Conservation (phyloP, 163 green algal species). For the Trebouxia gelatinosa region DNA sequence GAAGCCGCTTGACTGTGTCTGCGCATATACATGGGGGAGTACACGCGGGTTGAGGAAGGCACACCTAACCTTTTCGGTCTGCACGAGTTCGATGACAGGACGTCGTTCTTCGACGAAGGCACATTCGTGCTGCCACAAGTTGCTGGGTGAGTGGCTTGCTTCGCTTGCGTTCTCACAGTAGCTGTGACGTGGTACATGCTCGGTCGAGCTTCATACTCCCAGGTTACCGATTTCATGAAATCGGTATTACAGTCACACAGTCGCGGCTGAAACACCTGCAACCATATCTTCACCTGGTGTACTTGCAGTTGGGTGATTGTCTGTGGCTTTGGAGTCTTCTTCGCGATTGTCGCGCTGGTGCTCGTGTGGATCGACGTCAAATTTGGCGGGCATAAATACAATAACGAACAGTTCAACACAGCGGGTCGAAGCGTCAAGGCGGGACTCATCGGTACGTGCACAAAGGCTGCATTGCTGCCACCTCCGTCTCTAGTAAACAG, state of each 20-base stretch:
- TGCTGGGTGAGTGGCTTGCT: too few species aligned
- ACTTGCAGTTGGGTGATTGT: slow-evolving; percentile 28
- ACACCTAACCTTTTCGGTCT: slow-evolving; percentile 7
- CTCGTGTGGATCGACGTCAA: slow-evolving; percentile 35
- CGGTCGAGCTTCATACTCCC: too few species aligned
- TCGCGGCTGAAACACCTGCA: too few species aligned
- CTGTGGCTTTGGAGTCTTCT: slow-evolving; percentile 22
- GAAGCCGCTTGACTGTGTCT: too few species aligned
- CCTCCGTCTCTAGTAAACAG: neutral
- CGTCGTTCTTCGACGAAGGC: neutral
- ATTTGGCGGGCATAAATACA: slow-evolving; percentile 41
- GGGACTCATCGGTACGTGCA: slow-evolving; percentile 68
- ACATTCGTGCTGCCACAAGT: neutral
- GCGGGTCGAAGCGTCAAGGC: slow-evolving; percentile 69
- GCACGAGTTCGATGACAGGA: slow-evolving; percentile 2
- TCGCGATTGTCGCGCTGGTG: slow-evolving; percentile 19
- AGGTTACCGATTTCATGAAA: too few species aligned
- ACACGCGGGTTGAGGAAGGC: neutral
- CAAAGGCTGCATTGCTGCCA: neutral
- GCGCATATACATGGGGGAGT: slow-evolving; percentile 19
- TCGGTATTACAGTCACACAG: too few species aligned
- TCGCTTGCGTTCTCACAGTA: too few species aligned
- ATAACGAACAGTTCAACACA: slow-evolving; percentile 85
- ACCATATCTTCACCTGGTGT: too few species aligned
- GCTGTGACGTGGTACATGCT: too few species aligned